Base-by-base conservation (phyloP, 371 early-diverging fungal genomes). In the Actinomortierella wolfii region DNA sequence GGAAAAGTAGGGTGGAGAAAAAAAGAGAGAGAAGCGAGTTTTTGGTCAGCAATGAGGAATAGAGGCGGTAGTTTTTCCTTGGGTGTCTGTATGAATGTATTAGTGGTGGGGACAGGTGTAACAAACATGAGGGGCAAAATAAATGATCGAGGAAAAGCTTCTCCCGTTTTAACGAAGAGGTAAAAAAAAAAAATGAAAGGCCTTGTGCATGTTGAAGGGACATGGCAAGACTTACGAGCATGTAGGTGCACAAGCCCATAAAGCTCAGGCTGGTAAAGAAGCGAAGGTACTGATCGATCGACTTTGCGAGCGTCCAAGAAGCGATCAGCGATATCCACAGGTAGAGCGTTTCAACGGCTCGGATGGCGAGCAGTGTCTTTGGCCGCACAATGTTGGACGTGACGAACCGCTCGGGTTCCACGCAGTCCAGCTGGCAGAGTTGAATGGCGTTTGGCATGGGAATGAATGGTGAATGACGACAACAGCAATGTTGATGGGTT, bases 211-310 rank as follows among this genome's bases (percentile, higher is more conserved):
- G n/a, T n/a, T n/a, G n/a, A n/a, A n/a, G n/a, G n/a, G 24, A 41
- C 34, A 14, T 21, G 1, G 14, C 25, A 21, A 1, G 41, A 78
- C 67, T 75, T 79, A 84, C 86, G 53, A 83, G 64, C 0, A 81
- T 64, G 47, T 86, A 86, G 7, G 76, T 68, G 39, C 75, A 71
- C 2, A 86, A 78, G 4, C 86, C 86, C 29, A 80, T 59, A 56
- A 75, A 86, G 15, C 84, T 81, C 44, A 84, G 58, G 44, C 77
- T 62, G 15, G 86, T 86, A 45, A 86, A 86, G 47, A 57, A 82
- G 44, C 64, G 64, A 54, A 84, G 78, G 48, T 76, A 84, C n/a
- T n/a, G n/a, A n/a, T 1, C 44, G 49, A 0, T n/a, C 28, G 0
- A 68, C 70, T 6, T 55, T 46, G 18, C 52, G 48, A 17, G 79